These are phyloP conservation scores for Yarrowia keelungensis DNA, from an alignment of 805 yeast genomes.

Conservation along the genomic window DNA sequence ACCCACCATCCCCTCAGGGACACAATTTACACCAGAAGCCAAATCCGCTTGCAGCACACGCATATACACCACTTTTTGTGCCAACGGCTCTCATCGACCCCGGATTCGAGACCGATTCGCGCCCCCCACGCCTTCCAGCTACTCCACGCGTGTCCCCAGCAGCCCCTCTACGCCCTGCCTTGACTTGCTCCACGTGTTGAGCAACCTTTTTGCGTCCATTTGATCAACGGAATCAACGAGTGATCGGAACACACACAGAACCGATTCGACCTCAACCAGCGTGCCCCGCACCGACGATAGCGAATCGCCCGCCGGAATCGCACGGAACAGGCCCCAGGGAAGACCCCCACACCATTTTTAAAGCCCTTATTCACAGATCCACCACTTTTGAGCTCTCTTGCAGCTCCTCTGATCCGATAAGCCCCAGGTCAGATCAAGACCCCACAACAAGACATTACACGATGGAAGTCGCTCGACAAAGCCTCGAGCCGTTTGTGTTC, in stretches of 20 bases:
- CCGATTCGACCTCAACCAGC: too few species aligned
- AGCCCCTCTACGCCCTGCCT: too few species aligned
- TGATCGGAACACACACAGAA: neutral
- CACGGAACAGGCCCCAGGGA: neutral
- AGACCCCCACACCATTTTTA: too few species aligned
- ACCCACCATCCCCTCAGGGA: constrained; percentile 36
- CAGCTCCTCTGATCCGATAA: neutral
- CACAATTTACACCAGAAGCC: constrained; percentile 37
- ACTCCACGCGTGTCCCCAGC: too few species aligned
- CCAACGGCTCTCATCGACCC: neutral
- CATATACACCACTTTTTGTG: constrained; percentile 7
- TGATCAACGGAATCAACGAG: constrained; percentile 7
- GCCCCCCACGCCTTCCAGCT: too few species aligned
- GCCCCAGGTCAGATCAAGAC: neutral
- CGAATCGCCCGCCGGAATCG: constrained; percentile 7
- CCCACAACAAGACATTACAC: neutral
- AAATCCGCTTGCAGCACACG: constrained; percentile 32
- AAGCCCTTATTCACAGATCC: neutral
- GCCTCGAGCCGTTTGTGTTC: constrained; percentile 19
- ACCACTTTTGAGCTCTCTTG: neutral
- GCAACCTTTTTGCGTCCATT: neutral
- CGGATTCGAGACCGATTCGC: neutral
- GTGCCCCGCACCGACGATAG: neutral
- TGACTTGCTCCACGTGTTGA: constrained; percentile 7
- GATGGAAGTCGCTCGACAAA: constrained; percentile 34